Evolutionary conservation across 257 asterid genomes (phyloP).

Genomic region (Datura wrightii): DNA sequence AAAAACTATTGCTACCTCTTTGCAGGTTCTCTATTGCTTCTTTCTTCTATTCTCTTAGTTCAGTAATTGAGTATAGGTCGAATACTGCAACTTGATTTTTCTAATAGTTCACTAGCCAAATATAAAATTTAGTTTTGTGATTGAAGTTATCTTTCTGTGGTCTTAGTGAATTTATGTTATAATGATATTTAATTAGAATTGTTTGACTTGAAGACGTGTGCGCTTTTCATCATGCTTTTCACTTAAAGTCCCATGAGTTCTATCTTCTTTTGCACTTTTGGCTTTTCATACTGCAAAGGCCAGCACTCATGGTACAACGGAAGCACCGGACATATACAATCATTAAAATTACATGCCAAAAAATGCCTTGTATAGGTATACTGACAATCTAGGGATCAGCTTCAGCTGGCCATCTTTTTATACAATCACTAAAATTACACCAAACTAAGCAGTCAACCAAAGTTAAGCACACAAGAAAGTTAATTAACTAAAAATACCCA

Average conservation of each 20-base stretch:
- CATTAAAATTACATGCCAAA: background rate
- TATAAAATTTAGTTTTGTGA: constrained; percentile 11
- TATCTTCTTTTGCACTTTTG: background rate
- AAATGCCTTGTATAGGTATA: background rate
- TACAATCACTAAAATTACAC: background rate
- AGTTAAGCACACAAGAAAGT: background rate
- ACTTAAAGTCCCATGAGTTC: background rate
- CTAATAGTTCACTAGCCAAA: constrained; percentile 14
- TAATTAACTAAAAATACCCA: background rate
- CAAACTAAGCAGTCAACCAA: constrained; percentile 1
- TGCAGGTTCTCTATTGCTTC: constrained; percentile 19
- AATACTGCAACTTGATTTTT: constrained; percentile 9
- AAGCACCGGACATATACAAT: background rate
- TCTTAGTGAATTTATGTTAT: background rate
- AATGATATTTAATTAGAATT: background rate
- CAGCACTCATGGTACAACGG: background rate
- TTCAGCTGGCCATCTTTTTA: background rate
- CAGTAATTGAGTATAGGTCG: background rate
- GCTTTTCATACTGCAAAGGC: background rate
- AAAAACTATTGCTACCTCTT: background rate
- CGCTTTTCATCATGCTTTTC: background rate
- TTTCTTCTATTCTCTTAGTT: constrained; percentile 17
- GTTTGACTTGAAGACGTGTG: background rate
- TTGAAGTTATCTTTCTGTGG: background rate
- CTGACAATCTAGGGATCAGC: background rate